Evolutionary conservation across 495 filamentous ascomycete species (phyloP).

Genomic region (Cercophora samala): DNA sequence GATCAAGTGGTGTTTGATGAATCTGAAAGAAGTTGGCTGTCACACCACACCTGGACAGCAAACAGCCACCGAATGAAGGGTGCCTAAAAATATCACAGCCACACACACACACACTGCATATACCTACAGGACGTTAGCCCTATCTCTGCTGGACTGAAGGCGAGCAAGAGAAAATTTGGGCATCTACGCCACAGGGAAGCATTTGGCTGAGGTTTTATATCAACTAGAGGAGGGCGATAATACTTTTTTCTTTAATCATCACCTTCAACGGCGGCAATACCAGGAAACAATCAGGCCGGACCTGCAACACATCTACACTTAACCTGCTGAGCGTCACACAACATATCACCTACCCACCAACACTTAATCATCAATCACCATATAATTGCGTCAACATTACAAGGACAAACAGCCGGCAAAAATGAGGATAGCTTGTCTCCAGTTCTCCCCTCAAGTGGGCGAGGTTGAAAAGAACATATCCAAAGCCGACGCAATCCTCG

Average conservation of each 20-base stretch:
- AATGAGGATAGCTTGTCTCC: constrained; percentile 81
- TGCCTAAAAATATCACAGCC: background rate
- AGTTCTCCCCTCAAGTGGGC: constrained; percentile 71
- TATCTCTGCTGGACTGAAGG: background rate
- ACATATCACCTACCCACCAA: background rate
- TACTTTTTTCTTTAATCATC: background rate
- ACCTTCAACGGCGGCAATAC: background rate
- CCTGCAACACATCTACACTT: background rate
- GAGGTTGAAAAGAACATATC: constrained; percentile 73
- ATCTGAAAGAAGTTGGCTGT: background rate
- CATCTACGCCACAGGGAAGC: background rate
- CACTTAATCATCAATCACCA: background rate
- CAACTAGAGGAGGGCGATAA: background rate
- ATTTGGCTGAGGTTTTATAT: background rate
- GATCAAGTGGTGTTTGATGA: constrained; percentile 1
- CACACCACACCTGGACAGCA: background rate
- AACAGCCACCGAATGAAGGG: too few relatives aligned
- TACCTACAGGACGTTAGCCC: background rate
- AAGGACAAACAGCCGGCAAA: background rate
- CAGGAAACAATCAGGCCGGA: background rate
- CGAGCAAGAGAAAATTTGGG: too few relatives aligned
- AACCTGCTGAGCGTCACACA: background rate
- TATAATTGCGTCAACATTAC: background rate
- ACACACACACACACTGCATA: background rate
- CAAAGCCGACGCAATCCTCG: constrained; percentile 68